Conservation (phyloP, 75 land plant species). For the Picea sitchensis region DNA sequence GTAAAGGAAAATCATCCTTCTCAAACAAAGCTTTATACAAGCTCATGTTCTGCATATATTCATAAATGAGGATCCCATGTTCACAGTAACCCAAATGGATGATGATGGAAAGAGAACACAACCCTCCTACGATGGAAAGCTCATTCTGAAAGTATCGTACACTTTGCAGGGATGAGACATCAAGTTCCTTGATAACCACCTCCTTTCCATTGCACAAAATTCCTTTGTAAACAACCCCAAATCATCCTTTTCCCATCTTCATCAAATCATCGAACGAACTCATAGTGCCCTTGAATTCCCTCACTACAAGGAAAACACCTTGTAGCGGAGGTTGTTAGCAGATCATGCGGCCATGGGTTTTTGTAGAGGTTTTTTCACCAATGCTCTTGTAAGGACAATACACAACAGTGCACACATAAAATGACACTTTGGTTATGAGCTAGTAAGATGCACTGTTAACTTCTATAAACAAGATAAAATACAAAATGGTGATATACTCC, state of each 20-base stretch:
- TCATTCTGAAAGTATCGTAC: conserved; percentile 72
- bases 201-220: conserved; percentile 49
- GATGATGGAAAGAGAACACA: conserved; percentile 55
- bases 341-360: too few species aligned
- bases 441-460: too few species aligned
- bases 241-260: conserved; percentile 66
- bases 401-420: too few species aligned
- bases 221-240: conserved; percentile 68
- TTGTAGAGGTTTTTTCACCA: too few species aligned
- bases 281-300: too few species aligned
- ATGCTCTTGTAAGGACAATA: too few species aligned
- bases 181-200: conserved; percentile 65
- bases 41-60: conserved; percentile 80
- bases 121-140: conserved; percentile 44
- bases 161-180: conserved; percentile 29
- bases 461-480: too few species aligned
- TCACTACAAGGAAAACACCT: too few species aligned
- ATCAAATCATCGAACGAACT: conserved; percentile 32
- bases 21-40: conserved; percentile 82
- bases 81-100: conserved; percentile 68
- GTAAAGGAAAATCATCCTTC: conserved; percentile 6
- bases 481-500: too few species aligned
- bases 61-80: conserved; percentile 66
- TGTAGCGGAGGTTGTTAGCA: too few species aligned
- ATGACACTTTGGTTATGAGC: too few species aligned